These are phyloP conservation scores for Fusarium nematophilum DNA, from an alignment of 2,329 filamentous ascomycete genomes.

Conservation along the genomic window DNA sequence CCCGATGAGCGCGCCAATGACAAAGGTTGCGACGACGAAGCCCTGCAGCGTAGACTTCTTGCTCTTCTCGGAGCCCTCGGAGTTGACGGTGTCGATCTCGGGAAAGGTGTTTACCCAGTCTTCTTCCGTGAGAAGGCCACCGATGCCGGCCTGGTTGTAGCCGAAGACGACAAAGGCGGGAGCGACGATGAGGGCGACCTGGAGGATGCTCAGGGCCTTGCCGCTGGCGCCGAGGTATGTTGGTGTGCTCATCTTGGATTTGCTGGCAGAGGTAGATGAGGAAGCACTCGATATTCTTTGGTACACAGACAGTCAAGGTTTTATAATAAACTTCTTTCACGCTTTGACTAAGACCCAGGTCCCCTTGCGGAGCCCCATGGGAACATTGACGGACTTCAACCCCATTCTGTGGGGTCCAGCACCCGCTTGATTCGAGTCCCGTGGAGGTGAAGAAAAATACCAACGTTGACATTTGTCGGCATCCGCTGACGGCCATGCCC, in stretches of 20 bases:
- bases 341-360: background rate
- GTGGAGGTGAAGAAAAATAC: background rate
- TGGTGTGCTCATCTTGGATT: conserved; percentile 22
- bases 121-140: conserved; percentile 73
- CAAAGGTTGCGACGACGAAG: conserved; percentile 60
- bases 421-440: background rate
- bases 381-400: conserved; percentile 14
- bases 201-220: conserved; percentile 49
- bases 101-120: conserved; percentile 67
- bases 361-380: conserved; percentile 37
- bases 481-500: background rate
- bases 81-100: conserved; percentile 62
- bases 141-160: conserved; percentile 77
- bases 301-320: background rate
- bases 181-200: conserved; percentile 56
- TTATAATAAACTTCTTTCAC: conserved; percentile 3
- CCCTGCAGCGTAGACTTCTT: conserved; percentile 59
- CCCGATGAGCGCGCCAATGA: conserved; percentile 69
- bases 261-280: background rate
- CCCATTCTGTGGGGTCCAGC: conserved; percentile 28
- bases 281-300: background rate
- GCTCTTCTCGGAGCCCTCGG: conserved; percentile 49
- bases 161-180: conserved; percentile 61
- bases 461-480: background rate
- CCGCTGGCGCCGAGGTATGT: conserved; percentile 52